A percentile compares a stretch with the other conserved stretches of the same genome.
Conservation (phyloP, 257 asterid genomes). For the Jacaranda mimosifolia region DNA sequence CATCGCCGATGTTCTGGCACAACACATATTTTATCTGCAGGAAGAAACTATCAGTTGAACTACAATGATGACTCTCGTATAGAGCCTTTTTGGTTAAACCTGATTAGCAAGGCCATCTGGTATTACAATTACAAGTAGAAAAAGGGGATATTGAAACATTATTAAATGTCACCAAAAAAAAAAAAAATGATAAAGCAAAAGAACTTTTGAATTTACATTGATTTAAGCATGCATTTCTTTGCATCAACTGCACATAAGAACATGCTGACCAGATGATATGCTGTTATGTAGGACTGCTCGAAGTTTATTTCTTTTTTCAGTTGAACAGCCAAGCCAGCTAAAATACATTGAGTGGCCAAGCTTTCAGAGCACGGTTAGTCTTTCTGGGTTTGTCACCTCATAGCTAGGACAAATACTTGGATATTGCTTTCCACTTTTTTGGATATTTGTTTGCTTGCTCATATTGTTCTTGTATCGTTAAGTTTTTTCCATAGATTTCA, state of each 20-base stretch:
- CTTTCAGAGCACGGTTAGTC: constrained; percentile 65
- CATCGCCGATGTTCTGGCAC: constrained; percentile 33
- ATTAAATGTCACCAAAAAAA: neutral
- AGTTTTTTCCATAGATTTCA: neutral
- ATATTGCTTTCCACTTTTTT: constrained; percentile 15
- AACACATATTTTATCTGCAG: constrained; percentile 46
- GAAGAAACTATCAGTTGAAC: constrained; percentile 59
- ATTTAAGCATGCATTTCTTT: constrained; percentile 11
- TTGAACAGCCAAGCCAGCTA: constrained; percentile 64
- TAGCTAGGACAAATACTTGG: neutral
- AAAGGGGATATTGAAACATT: neutral
- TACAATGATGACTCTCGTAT: constrained; percentile 45
- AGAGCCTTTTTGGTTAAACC: constrained; percentile 63
- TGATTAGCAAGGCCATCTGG: constrained; percentile 56
- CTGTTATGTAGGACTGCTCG: constrained; percentile 59
- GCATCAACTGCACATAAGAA: constrained; percentile 22
- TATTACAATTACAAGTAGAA: constrained; percentile 36
- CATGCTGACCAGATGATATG: constrained; percentile 32
- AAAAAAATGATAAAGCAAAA: neutral
- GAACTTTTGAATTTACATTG: constrained; percentile 22
- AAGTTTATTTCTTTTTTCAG: constrained; percentile 50
- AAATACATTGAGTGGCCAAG: constrained; percentile 73
- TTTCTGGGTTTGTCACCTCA: neutral
- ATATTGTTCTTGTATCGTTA: neutral
- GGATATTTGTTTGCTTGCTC: constrained; percentile 12